These are phyloP conservation scores for Laburnicola sp. DNA, from an alignment of 2,329 filamentous ascomycete genomes.

Conservation along the genomic window DNA sequence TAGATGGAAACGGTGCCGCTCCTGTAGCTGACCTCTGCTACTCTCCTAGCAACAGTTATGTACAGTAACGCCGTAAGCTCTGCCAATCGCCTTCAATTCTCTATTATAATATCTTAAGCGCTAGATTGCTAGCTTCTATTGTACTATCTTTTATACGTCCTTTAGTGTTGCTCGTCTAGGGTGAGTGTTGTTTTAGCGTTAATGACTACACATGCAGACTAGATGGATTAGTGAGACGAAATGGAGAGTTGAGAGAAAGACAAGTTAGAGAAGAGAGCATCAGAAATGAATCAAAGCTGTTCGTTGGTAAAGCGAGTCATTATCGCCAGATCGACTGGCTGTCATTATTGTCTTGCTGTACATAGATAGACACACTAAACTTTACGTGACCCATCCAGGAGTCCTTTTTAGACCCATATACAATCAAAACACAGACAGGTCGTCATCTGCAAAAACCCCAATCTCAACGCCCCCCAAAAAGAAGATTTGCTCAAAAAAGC, in stretches of 20 bases:
- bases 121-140: too few relatives aligned
- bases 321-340: constrained; percentile 11
- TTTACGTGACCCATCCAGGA: constrained; percentile 1
- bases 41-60: too few relatives aligned
- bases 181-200: too few relatives aligned
- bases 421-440: neutral
- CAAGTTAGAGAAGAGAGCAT: neutral
- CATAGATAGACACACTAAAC: neutral
- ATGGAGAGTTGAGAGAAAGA: neutral
- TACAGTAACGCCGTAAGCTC: too few relatives aligned
- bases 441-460: constrained; percentile 5
- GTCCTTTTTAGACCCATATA: neutral
- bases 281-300: neutral
- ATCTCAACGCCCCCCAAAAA: neutral
- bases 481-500: neutral
- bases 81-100: too few relatives aligned
- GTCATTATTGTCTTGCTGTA: neutral
- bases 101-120: too few relatives aligned
- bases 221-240: neutral
- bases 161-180: too few relatives aligned
- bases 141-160: too few relatives aligned
- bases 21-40: too few relatives aligned
- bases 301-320: neutral
- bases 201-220: too few relatives aligned
- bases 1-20: too few relatives aligned